These are phyloP conservation scores for Moringa oleifera DNA, from an alignment of 345 rosid genomes.

Conservation along the genomic window DNA sequence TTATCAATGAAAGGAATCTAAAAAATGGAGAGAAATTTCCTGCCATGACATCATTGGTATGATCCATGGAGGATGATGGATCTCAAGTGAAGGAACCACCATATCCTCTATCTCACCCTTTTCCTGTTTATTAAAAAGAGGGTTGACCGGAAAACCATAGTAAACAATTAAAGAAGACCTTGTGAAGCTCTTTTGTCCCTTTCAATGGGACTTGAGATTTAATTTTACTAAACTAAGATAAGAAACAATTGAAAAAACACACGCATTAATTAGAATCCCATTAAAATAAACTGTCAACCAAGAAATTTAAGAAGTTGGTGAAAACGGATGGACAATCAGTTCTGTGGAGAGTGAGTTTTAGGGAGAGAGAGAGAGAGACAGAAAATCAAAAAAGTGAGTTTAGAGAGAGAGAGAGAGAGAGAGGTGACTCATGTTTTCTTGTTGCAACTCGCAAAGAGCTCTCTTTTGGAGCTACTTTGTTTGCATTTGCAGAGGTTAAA, in stretches of 20 bases:
- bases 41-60: no score
- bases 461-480: not conserved
- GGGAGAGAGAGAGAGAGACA: not conserved
- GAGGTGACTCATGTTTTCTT: not conserved
- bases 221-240: no score
- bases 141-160: not conserved
- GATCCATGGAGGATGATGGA: no score
- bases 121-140: not conserved
- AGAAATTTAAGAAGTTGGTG: not conserved
- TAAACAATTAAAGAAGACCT: not conserved
- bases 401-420: not conserved
- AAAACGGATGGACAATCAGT: not conserved
- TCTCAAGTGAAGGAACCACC: no score
- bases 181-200: not conserved
- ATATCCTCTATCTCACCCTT: no score
- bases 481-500: slow-evolving; percentile 8
- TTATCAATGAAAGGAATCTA: no score
- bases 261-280: not conserved
- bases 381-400: no score
- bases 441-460: not conserved
- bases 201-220: not conserved
- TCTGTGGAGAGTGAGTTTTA: not conserved
- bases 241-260: not conserved
- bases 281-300: not conserved
- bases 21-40: no score